These are phyloP conservation scores for Penicillium robsamsonii DNA, from an alignment of 495 filamentous ascomycete genomes.

Conservation along the genomic window DNA sequence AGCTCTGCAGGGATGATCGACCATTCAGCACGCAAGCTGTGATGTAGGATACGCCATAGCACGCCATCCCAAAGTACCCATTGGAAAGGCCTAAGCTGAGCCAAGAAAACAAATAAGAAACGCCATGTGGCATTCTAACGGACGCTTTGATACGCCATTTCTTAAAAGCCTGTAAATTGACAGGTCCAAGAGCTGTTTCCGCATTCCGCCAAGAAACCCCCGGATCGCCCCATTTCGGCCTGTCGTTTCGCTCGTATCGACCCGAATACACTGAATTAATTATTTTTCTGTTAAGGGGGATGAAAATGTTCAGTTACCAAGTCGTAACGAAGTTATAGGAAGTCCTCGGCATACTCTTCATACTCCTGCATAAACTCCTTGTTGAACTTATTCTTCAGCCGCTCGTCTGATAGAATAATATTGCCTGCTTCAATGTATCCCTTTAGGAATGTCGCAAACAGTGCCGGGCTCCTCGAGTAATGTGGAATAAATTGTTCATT, in stretches of 20 bases:
- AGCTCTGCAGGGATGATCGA: neutral
- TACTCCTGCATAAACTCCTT: conserved; percentile 16
- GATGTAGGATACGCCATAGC: conserved; percentile 27
- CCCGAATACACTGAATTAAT: too few relatives aligned
- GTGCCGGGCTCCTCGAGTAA: conserved; percentile 3
- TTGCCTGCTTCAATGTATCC: conserved; percentile 14
- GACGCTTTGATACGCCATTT: too few relatives aligned
- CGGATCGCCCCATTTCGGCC: too few relatives aligned
- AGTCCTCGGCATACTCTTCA: conserved; percentile 14
- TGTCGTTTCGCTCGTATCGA: too few relatives aligned
- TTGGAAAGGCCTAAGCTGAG: too few relatives aligned
- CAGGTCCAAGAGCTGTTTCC: too few relatives aligned
- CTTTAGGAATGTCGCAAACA: conserved; percentile 14
- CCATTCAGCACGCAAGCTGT: conserved; percentile 23
- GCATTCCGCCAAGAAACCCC: too few relatives aligned
- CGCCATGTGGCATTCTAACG: too few relatives aligned
- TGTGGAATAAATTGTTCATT: conserved; percentile 18
- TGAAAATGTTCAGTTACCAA: too few relatives aligned
- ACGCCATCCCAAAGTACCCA: conserved; percentile 25
- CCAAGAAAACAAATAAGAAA: too few relatives aligned
- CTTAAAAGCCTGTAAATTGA: too few relatives aligned
- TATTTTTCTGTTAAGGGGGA: too few relatives aligned
- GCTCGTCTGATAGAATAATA: conserved; percentile 2
- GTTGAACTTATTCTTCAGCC: conserved; percentile 5
- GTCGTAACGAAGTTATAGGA: conserved; percentile 2